Base-by-base conservation (phyloP, 768 basidiomycete species). In the Sarcodon aspratus region DNA sequence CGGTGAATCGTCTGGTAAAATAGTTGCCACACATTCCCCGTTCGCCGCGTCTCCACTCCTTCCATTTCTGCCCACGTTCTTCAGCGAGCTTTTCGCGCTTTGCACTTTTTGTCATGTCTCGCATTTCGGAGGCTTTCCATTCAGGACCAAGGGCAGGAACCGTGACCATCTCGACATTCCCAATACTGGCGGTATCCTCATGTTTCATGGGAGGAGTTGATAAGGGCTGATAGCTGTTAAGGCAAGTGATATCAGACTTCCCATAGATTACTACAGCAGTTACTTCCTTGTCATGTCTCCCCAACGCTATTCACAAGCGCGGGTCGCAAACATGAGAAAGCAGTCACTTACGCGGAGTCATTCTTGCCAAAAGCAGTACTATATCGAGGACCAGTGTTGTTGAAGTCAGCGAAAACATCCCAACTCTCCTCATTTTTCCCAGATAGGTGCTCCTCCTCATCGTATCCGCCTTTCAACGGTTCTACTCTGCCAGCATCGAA, bases 121-220 rank as follows among this genome's bases (percentile, higher is more conserved):
- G 75, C 63, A 96, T 65, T 61, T 97, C 93, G 15, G 74, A 68
- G 45, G 80, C 79, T 21, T 75, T 75, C 93, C 93, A 97, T 67
- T 97, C 93, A 0, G 93, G 69, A 15, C 93, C 93, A 3, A 97
- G 72, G 2, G 87, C 87, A 3, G 93, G 93, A 0, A 96, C 90
- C 1, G 93, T 95, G 40, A 95, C 84, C 63, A 94, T 72, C 64
- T 97, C 93, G 18, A 92, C 86, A 3, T 76, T 79, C 9, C 70
- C 69, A 4, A 57, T 48, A 13, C 64, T 46, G 38, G 54, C 59
- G 10, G 59, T 57, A 44, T 71, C 71, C 9, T 69, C 69, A 42
- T 42, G 40, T 27, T 27, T 74, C 75, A 32, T 52, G 48, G 54
- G 67, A 71, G 6, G 46, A 9, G 40, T 51, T 7, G 50, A 1